Conservation (phyloP, 163 green algal genomes). For the Chlamydomonas reinhardtii region DNA sequence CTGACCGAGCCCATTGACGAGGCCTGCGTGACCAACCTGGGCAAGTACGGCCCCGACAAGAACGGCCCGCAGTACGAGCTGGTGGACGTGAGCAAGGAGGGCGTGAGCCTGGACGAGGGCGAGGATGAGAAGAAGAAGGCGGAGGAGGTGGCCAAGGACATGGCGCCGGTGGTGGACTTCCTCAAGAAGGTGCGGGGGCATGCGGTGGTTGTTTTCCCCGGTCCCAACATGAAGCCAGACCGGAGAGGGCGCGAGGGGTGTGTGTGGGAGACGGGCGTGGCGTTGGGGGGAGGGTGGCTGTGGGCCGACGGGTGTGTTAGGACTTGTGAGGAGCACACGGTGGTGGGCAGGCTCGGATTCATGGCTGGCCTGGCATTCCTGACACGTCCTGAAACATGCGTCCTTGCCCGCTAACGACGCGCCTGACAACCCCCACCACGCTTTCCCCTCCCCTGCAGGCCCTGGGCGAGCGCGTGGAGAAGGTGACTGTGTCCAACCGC, state of each 20-base stretch:
- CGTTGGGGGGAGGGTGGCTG: background rate
- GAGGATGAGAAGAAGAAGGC: conserved; percentile 72
- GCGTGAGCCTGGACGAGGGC: conserved; percentile 70
- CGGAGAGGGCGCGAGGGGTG: background rate
- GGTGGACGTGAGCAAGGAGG: conserved; percentile 95
- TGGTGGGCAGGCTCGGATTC: no score
- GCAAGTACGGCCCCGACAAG: conserved; percentile 74
- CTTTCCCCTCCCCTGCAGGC: no score
- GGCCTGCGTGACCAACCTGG: conserved; percentile 87
- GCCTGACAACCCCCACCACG: no score
- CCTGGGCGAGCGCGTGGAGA: conserved; percentile 75
- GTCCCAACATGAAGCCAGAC: no score
- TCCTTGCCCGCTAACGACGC: no score
- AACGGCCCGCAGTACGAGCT: conserved; percentile 87
- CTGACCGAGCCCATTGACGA: conserved; percentile 98
- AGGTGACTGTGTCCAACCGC: conserved; percentile 74
- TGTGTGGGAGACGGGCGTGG: no score
- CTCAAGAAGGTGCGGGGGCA: conserved; percentile 77
- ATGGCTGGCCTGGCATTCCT: no score
- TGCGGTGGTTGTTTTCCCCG: no score
- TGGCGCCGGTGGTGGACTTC: conserved; percentile 86
- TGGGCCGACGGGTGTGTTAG: no score
- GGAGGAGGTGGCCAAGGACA: conserved; percentile 71
- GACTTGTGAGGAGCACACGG: no score
- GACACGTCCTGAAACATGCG: no score